A percentile compares a stretch with the other conserved stretches of the same genome.
Conservation (phyloP, 2,329 filamentous ascomycete species). For the Aspergillus proliferans region DNA sequence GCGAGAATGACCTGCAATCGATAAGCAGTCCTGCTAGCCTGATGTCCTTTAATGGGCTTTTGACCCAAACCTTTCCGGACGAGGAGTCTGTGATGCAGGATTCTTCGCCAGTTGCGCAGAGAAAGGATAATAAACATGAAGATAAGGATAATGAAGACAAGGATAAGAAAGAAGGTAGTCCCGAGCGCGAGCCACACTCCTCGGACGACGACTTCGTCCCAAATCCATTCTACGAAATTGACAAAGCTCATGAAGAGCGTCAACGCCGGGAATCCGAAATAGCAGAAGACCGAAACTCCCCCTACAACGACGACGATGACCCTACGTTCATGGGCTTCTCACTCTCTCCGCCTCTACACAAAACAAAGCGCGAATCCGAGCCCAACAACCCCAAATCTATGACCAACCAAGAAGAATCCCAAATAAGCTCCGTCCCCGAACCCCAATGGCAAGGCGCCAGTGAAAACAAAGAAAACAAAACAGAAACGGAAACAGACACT, state of each 20-base stretch:
- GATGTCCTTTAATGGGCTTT: background rate
- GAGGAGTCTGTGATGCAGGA: background rate
- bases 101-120: background rate
- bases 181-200: background rate
- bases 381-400: background rate
- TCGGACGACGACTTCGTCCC: conserved; percentile 14
- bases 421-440: conserved; percentile 7
- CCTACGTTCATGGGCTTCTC: background rate
- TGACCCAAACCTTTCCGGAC: background rate
- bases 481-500: background rate
- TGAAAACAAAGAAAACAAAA: background rate
- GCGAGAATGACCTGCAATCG: background rate
- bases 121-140: background rate
- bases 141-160: background rate
- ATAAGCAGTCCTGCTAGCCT: background rate
- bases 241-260: conserved; percentile 15
- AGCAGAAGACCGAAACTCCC: background rate
- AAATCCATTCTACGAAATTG: conserved; percentile 29
- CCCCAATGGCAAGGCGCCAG: background rate
- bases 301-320: conserved; percentile 1
- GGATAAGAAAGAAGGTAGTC: background rate
- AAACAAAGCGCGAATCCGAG: background rate
- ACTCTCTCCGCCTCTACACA: background rate
- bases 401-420: background rate
- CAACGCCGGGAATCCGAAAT: conserved; percentile 3